phyloP scores from a whole-genome alignment of 2,329 filamentous ascomycete genomes.

The Alternaria conjuncta region DNA sequence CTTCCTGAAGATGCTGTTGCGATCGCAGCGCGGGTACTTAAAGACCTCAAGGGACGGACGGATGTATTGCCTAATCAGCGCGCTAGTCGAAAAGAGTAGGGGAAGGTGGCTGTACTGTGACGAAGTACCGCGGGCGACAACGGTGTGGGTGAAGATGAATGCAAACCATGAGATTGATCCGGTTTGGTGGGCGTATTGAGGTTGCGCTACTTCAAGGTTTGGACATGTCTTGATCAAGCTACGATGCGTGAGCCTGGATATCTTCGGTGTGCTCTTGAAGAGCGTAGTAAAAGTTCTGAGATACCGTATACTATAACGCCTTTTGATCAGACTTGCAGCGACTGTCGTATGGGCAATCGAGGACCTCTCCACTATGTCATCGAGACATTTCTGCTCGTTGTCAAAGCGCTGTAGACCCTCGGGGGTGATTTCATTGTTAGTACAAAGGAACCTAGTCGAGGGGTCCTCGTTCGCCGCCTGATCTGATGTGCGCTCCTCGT shows the following conservation, averaged over 20 bases:
- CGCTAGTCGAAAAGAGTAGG: too few species aligned
- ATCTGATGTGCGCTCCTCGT: too few species aligned
- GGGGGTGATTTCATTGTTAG: background rate
- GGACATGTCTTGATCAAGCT: background rate
- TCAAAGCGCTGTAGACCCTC: background rate
- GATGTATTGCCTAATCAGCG: too few species aligned
- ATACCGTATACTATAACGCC: too few species aligned
- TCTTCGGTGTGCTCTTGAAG: background rate
- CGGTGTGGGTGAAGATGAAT: background rate
- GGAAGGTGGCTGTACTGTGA: too few species aligned
- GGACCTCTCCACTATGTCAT: background rate
- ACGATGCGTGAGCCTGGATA: background rate
- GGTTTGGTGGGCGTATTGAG: fast-evolving
- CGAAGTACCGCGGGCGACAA: background rate
- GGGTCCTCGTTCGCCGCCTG: background rate
- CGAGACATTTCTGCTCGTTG: too few species aligned
- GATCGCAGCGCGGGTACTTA: constrained; percentile 68
- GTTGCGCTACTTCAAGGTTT: background rate
- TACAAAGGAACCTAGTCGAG: background rate
- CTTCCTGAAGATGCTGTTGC: constrained; percentile 75
- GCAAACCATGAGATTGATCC: fast-evolving
- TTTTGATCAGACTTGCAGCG: too few species aligned
- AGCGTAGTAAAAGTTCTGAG: too few species aligned
- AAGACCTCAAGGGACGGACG: constrained; percentile 23
- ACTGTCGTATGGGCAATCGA: too few species aligned